Percentiles rank a stretch among this genome's conserved stretches.
These are phyloP conservation scores for Gnetum montanum DNA, from an alignment of 75 land plant genomes.

Conservation along the genomic window DNA sequence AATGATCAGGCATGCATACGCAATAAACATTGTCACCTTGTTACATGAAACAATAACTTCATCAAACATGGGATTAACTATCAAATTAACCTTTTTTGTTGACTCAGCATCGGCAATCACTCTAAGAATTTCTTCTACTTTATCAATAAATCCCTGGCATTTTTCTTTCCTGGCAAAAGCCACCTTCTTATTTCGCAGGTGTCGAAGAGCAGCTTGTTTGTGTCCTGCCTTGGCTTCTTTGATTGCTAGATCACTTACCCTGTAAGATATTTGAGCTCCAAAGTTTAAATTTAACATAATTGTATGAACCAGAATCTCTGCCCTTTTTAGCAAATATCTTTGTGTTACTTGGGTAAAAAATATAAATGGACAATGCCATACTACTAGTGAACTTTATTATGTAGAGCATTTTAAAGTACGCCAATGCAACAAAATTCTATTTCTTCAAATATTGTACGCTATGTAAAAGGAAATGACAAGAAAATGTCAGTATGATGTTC, in stretches of 20 bases:
- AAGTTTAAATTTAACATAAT: not conserved
- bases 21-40: not conserved
- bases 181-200: constrained; percentile 39
- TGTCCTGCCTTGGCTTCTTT: constrained; percentile 38
- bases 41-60: not conserved
- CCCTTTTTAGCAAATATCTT: not conserved
- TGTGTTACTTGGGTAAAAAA: not conserved
- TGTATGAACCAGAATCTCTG: not conserved
- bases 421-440: no score
- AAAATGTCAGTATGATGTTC: no score
- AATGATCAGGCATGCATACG: not conserved
- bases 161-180: constrained; percentile 33
- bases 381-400: no score
- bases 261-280: constrained; percentile 11
- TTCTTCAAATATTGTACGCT: no score
- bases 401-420: no score
- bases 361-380: no score
- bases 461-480: no score
- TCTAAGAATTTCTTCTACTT: constrained; percentile 63
- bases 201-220: constrained; percentile 49
- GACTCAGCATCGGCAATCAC: constrained; percentile 72
- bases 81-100: constrained; percentile 49
- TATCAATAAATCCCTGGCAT: constrained; percentile 39
- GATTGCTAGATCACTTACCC: constrained; percentile 40
- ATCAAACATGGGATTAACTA: not conserved